These are phyloP conservation scores for Neocucurbitaria cava DNA, from an alignment of 2,329 filamentous ascomycete species.

Conservation along the genomic window DNA sequence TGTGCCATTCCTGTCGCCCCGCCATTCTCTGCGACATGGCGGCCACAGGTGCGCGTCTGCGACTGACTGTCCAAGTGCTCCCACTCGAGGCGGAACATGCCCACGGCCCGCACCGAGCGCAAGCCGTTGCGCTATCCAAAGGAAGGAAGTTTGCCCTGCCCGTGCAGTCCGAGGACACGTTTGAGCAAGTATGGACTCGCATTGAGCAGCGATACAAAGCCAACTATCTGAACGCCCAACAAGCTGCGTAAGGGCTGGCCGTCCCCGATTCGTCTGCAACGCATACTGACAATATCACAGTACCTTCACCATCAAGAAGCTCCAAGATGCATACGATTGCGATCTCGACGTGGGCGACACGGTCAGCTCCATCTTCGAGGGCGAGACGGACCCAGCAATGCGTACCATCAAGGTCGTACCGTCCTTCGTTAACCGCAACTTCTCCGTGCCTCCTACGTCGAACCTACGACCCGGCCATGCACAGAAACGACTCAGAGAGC, in stretches of 20 bases:
- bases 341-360: constrained; percentile 47
- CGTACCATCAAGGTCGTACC: constrained; percentile 42
- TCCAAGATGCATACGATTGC: constrained; percentile 46
- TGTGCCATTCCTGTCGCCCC: neutral
- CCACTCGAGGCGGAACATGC: constrained; percentile 33
- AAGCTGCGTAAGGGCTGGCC: constrained; percentile 24
- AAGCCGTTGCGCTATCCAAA: constrained; percentile 35
- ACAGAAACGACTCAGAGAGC: constrained; percentile 31
- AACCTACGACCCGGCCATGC: constrained; percentile 33
- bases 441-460: constrained; percentile 41
- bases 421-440: constrained; percentile 36
- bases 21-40: constrained; percentile 9
- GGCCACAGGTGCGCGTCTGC: constrained; percentile 27
- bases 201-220: constrained; percentile 43
- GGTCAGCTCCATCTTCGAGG: constrained; percentile 43
- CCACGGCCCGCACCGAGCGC: constrained; percentile 20
- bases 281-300: constrained; percentile 16
- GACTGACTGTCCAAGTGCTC: constrained; percentile 39
- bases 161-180: constrained; percentile 34
- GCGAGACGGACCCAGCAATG: constrained; percentile 32
- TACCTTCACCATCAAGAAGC: constrained; percentile 44
- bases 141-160: constrained; percentile 45
- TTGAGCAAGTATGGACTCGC: constrained; percentile 38
- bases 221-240: constrained; percentile 40
- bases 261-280: too few species aligned